Conservation (phyloP, 257 asterid genomes). For the Nicotiana tabacum region DNA sequence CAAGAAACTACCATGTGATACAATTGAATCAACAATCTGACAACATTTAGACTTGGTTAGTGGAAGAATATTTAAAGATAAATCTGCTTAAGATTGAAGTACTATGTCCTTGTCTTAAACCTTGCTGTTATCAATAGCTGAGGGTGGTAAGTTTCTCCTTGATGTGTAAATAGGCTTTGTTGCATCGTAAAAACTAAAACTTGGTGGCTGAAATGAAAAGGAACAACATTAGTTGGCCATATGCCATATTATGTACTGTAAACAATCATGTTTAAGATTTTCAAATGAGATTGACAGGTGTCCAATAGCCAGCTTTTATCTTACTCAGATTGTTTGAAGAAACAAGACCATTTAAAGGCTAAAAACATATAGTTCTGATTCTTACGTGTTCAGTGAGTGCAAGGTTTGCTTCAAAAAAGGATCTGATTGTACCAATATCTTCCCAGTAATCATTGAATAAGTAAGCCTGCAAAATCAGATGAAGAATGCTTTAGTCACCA, state of each 20-base stretch:
- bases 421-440: conserved; percentile 93
- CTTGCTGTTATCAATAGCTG: conserved; percentile 85
- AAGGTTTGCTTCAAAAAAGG: conserved; percentile 94
- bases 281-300: not conserved
- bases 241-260: not conserved
- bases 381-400: conserved; percentile 98
- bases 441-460: conserved; percentile 95
- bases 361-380: not conserved
- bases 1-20: conserved; percentile 92
- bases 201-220: conserved; percentile 66
- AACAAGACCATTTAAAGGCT: not conserved
- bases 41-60: not conserved
- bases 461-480: conserved; percentile 58
- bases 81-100: not conserved
- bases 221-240: not conserved
- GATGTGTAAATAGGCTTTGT: conserved; percentile 90
- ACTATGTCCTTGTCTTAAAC: conserved; percentile 20
- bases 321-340: not conserved
- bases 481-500: not conserved
- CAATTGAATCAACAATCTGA: conserved; percentile 88
- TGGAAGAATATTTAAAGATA: not conserved
- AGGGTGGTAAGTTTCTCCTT: conserved; percentile 94
- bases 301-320: conserved; percentile 4
- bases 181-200: conserved; percentile 94
- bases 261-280: not conserved